These are phyloP conservation scores for Cercospora sp. DNA, from an alignment of 2,329 filamentous ascomycete genomes.

Conservation along the genomic window DNA sequence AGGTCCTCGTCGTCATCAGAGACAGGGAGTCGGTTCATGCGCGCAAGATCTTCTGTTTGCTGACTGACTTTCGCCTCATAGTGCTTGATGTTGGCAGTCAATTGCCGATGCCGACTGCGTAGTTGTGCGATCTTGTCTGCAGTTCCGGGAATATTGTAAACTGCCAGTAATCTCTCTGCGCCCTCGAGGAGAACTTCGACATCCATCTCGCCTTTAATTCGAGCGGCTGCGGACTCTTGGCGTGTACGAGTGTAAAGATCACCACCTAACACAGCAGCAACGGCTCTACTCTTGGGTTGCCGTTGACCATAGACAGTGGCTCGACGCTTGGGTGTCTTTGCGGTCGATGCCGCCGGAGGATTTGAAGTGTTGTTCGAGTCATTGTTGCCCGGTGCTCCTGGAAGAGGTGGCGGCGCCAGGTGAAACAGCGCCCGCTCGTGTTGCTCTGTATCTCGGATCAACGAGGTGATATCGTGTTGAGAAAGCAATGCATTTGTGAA, in stretches of 20 bases:
- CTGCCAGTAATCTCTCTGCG: slow-evolving; percentile 84
- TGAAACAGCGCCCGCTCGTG: slow-evolving; percentile 96
- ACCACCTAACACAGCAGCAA: slow-evolving; percentile 83
- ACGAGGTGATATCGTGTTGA: slow-evolving; percentile 80
- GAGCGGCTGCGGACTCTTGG: slow-evolving; percentile 54
- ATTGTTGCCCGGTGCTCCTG: slow-evolving; percentile 49
- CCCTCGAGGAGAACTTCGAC: slow-evolving; percentile 81
- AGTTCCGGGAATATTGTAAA: slow-evolving; percentile 81
- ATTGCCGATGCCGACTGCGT: slow-evolving; percentile 68
- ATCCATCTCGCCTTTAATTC: slow-evolving; percentile 69
- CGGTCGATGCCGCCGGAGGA: slow-evolving; percentile 17
- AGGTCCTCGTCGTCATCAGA: slow-evolving; percentile 37
- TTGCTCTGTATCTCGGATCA: slow-evolving; percentile 92
- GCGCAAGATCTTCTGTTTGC: slow-evolving; percentile 71
- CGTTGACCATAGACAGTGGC: slow-evolving; percentile 49
- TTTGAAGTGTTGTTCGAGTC: slow-evolving; percentile 24
- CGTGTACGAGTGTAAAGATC: slow-evolving; percentile 82
- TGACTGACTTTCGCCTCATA: slow-evolving; percentile 79
- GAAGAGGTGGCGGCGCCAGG: slow-evolving; percentile 67
- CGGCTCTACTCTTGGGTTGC: slow-evolving; percentile 73
- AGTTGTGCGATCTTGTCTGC: slow-evolving; percentile 72
- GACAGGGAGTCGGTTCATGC: slow-evolving; percentile 61
- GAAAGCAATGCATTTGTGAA: slow-evolving; percentile 92
- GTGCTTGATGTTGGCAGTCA: slow-evolving; percentile 71
- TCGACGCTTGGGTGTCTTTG: slow-evolving; percentile 41